Base-by-base conservation (phyloP, 768 basidiomycete species). In the Mycena indigotica region DNA sequence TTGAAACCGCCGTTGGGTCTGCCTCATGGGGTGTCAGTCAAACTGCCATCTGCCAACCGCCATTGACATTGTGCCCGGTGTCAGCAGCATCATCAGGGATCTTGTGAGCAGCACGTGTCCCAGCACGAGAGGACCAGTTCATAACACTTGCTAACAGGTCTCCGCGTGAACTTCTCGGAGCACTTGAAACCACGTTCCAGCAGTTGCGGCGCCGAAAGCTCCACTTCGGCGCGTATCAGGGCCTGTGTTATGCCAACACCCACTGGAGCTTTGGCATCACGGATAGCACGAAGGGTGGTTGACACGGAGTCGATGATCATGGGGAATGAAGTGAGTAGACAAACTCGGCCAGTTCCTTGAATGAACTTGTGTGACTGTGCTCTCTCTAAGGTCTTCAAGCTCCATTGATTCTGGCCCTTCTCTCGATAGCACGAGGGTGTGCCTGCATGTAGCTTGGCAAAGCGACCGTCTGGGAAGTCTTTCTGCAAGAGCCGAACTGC, bases 61-160 rank as follows among this genome's bases (percentile, higher is more conserved):
- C n/a, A n/a, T n/a, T n/a, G n/a, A n/a, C n/a, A n/a, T n/a, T n/a
- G n/a, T n/a, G n/a, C n/a, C n/a, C n/a, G n/a, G n/a, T n/a, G n/a
- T 30, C 28, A 1, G 54, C 57, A 16, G 52, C 52, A 26, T 66
- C 57, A 2, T 30, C 45, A 3, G 65, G 63, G 5, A 64, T 51
- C 19, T 64, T 56, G 0, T 45, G 41, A 2, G 60, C 60, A 0
- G 40, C 26, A 0, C 55, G 52, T 1, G 63, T 64, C 2, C 28
- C 45, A 12, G 50, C 30, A 1, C 53, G 52, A 4, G 56, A 45
- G 2, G 58, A 40, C 62, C 62, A 63, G n/a, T 57, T 50, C 48
- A 63, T 45, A 3, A 50, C 46, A 13, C 53, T 51, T 0, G 50
- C 32, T 2, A 63, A 40, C 28, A 63, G 17, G 60, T 2, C 16